phyloP scores from a whole-genome alignment of 2,329 filamentous ascomycete genomes.

The Stemphylium vesicarium region DNA sequence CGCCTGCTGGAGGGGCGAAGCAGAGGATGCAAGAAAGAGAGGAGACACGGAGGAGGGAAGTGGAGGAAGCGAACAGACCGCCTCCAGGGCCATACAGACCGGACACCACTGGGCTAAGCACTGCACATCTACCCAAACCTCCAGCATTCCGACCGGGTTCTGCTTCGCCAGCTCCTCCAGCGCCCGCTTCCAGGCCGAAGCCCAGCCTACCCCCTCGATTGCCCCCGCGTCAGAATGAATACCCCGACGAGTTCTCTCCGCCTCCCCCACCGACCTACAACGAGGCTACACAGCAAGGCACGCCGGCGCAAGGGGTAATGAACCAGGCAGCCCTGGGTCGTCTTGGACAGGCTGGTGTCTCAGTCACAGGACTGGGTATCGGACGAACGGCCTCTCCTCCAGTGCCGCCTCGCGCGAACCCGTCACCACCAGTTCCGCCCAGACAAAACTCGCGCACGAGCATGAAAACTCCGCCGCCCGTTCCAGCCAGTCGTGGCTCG shows the following conservation, averaged over 20 bases:
- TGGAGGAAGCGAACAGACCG: conserved; percentile 43
- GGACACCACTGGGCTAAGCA: conserved; percentile 74
- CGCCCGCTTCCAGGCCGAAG: conserved; percentile 50
- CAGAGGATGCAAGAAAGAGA: conserved; percentile 45
- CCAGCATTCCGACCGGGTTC: conserved; percentile 61
- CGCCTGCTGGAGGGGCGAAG: conserved; percentile 49
- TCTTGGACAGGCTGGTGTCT: conserved; percentile 75
- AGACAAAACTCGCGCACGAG: conserved; percentile 30
- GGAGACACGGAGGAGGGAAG: conserved; percentile 45
- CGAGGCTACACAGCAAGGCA: conserved; percentile 41
- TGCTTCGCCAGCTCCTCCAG: conserved; percentile 30
- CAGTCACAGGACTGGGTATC: conserved; percentile 79
- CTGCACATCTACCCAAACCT: conserved; percentile 72
- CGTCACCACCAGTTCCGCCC: conserved; percentile 36
- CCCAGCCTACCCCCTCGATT: conserved; percentile 71
- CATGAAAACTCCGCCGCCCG: conserved; percentile 22
- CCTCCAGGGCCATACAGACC: conserved; percentile 70
- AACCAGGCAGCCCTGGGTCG: conserved; percentile 69
- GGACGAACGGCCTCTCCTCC: conserved; percentile 53
- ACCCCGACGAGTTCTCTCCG: conserved; percentile 54
- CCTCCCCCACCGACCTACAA: conserved; percentile 58
- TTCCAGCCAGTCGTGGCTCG: conserved; percentile 31
- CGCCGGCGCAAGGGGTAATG: conserved; percentile 50
- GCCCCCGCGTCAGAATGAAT: conserved; percentile 70
- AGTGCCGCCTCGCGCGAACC: conserved; percentile 45